Evolutionary conservation across 495 filamentous ascomycete species (phyloP).

Genomic region (Aspergillus indologenus): DNA sequence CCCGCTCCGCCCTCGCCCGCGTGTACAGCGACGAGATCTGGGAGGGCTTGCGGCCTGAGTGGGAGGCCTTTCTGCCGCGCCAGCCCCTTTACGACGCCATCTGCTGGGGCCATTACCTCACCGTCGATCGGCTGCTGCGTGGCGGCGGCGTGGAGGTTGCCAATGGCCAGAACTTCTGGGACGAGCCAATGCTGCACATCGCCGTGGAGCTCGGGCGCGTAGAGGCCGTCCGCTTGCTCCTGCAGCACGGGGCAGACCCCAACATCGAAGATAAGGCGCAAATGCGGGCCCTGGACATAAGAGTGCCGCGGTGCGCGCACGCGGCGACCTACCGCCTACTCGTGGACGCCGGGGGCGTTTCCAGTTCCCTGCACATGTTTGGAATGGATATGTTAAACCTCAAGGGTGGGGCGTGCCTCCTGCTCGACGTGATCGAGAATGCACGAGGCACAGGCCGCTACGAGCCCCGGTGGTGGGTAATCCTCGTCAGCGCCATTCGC

Average conservation of each 20-base stretch:
- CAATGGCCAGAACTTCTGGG: neutral
- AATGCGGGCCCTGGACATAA: neutral
- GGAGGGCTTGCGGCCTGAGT: no score
- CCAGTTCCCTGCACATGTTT: neutral
- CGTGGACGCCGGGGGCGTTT: neutral
- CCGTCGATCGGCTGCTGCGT: neutral
- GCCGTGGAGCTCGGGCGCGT: neutral
- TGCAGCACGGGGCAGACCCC: neutral
- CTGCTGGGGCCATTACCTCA: neutral
- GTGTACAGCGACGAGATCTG: no score
- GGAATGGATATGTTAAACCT: neutral
- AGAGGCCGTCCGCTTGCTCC: neutral
- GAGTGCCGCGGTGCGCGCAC: no score
- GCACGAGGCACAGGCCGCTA: no score
- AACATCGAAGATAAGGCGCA: neutral
- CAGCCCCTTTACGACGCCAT: neutral
- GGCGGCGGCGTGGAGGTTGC: no score
- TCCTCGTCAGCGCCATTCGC: neutral
- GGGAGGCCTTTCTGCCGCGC: neutral
- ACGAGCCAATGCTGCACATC: neutral
- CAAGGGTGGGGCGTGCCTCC: neutral
- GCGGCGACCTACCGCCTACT: neutral
- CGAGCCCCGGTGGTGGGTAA: neutral
- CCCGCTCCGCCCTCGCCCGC: no score
- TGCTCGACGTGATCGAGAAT: neutral